phyloP scores from a whole-genome alignment of 2,329 filamentous ascomycete genomes.

The Fusarium siculi region DNA sequence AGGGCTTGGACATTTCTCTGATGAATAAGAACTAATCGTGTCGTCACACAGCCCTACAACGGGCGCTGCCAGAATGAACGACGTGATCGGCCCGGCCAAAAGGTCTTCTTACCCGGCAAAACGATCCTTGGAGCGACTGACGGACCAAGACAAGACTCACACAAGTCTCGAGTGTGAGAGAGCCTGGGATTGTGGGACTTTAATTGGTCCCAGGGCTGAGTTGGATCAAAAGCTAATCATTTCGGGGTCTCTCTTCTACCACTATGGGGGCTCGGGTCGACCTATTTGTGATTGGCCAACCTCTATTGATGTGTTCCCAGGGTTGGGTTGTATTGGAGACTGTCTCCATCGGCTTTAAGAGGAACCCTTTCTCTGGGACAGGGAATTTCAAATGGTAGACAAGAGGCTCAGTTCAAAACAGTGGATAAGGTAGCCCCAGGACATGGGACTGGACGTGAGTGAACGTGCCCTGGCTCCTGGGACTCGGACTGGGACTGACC shows the following conservation, averaged over 20 bases:
- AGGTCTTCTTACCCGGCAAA: constrained; percentile 31
- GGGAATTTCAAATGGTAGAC: not conserved
- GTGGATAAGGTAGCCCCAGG: not conserved
- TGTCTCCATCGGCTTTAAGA: not conserved
- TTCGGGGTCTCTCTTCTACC: constrained; percentile 9
- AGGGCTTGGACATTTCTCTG: constrained; percentile 7
- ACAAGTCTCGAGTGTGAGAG: not conserved
- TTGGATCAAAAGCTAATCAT: constrained; percentile 18
- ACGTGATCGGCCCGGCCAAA: constrained; percentile 39
- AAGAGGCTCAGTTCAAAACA: not conserved
- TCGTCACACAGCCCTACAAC: constrained; percentile 49
- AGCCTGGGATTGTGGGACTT: constrained; percentile 28
- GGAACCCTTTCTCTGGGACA: constrained; percentile 15
- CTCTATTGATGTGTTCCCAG: constrained; percentile 14
- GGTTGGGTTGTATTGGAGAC: constrained; percentile 19
- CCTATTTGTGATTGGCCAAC: constrained; percentile 3
- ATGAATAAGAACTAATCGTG: constrained; percentile 9
- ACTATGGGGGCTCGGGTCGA: constrained; percentile 4
- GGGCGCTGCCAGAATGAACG: constrained; percentile 31
- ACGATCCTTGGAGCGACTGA: constrained; percentile 35
- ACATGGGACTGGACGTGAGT: not conserved
- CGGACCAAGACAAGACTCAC: not conserved
- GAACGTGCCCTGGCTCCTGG: not conserved
- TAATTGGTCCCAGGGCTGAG: constrained; percentile 24
- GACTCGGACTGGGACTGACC: not conserved